A percentile compares a stretch with the other conserved stretches of the same genome.
Conservation (phyloP, 805 yeast genomes). For the Maudiozyma serrabonitensis region DNA sequence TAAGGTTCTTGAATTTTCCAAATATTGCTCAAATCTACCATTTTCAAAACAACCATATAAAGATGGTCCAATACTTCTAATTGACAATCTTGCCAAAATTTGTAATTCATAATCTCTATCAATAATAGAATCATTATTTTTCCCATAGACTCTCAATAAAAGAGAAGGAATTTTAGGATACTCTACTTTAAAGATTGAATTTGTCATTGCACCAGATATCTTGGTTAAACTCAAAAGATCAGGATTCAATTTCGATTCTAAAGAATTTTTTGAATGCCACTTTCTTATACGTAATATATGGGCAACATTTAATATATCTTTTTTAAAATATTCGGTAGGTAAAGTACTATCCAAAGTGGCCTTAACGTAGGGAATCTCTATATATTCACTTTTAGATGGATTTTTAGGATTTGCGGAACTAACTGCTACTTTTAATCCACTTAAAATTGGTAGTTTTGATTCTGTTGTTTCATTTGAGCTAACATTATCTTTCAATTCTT, state of each 20-base stretch:
- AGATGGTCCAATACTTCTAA: constrained; percentile 77
- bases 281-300: constrained; percentile 59
- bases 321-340: constrained; percentile 77
- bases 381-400: constrained; percentile 11
- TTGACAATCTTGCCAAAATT: constrained; percentile 62
- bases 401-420: constrained; percentile 2
- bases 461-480: not conserved
- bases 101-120: constrained; percentile 76
- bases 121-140: constrained; percentile 73
- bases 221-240: constrained; percentile 46
- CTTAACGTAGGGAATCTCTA: constrained; percentile 40
- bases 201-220: constrained; percentile 89
- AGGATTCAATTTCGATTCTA: constrained; percentile 26
- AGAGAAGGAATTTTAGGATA: constrained; percentile 54
- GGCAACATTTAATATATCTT: constrained; percentile 59
- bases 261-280: constrained; percentile 53
- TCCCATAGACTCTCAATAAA: constrained; percentile 78
- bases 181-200: constrained; percentile 71
- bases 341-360: constrained; percentile 63
- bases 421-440: constrained; percentile 7
- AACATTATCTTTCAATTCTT: too few species aligned
- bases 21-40: constrained; percentile 89
- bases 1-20: constrained; percentile 73
- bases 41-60: constrained; percentile 82
- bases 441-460: constrained; percentile 2